These are phyloP conservation scores for Candida glaebosa DNA, from an alignment of 805 yeast species.

Conservation along the genomic window DNA sequence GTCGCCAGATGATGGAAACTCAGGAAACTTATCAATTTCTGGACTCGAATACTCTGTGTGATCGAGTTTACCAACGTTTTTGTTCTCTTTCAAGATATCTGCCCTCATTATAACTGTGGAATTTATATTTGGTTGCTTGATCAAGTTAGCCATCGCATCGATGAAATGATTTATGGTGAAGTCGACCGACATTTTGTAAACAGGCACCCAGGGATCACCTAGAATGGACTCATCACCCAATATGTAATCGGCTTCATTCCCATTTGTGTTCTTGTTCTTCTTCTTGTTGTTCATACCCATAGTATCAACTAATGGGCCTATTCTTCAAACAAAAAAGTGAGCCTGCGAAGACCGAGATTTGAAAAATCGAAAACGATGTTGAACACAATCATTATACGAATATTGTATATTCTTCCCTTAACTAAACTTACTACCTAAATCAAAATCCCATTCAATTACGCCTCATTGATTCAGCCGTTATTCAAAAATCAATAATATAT, in stretches of 20 bases:
- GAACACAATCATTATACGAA: too few relatives aligned
- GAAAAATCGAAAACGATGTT: too few relatives aligned
- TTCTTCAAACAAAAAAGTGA: too few relatives aligned
- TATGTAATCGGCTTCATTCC: constrained; percentile 9
- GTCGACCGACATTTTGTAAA: constrained; percentile 47
- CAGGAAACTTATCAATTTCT: constrained; percentile 25
- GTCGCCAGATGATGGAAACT: constrained; percentile 25
- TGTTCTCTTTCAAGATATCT: constrained; percentile 61
- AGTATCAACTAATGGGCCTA: background rate
- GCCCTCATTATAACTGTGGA: constrained; percentile 90
- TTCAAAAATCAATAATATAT: constrained; percentile 33
- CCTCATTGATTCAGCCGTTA: background rate
- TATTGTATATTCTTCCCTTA: too few relatives aligned
- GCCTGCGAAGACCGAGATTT: too few relatives aligned
- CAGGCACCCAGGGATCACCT: constrained; percentile 62
- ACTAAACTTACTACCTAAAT: too few relatives aligned
- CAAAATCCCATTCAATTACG: too few relatives aligned
- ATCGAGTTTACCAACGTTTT: constrained; percentile 34
- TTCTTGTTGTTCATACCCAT: constrained; percentile 4
- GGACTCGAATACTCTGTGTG: constrained; percentile 27
- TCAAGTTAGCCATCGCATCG: constrained; percentile 73
- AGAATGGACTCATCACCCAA: constrained; percentile 35
- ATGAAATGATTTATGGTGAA: constrained; percentile 59
- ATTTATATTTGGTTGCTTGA: constrained; percentile 82
- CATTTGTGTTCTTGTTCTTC: constrained; percentile 3